Evolutionary conservation across 176 grass and related monocot species (phyloP).

Genomic region (Themeda triandra): DNA sequence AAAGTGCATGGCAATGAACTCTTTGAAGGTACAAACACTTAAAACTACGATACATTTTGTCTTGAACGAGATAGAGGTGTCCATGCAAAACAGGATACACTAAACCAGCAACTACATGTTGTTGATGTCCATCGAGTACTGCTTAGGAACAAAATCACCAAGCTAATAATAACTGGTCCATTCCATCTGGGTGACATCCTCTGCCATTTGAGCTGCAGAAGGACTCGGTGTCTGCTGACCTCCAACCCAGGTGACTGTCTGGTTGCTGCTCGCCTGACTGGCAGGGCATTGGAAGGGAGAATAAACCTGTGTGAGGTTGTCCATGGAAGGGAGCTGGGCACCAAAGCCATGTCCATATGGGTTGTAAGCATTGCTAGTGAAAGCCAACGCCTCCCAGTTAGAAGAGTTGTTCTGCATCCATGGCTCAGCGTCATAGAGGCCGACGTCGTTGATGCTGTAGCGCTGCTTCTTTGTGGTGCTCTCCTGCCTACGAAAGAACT

Average conservation of each 20-base stretch:
- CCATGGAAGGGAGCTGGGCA: background rate
- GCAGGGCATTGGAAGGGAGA: background rate
- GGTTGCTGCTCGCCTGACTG: background rate
- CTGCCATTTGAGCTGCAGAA: no score
- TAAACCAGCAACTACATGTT: background rate
- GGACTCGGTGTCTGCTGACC: background rate
- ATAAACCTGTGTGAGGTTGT: background rate
- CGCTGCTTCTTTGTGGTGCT: background rate
- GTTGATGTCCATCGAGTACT: background rate
- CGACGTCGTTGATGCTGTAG: slow-evolving; percentile 19
- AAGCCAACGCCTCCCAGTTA: background rate
- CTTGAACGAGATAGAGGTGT: background rate
- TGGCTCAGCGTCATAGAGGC: background rate
- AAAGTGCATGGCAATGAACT: background rate
- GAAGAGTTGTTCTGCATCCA: background rate
- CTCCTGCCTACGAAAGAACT: slow-evolving; percentile 11
- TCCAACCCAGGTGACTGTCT: background rate
- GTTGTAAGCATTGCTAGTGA: background rate
- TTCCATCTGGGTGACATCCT: background rate
- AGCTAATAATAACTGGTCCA: background rate
- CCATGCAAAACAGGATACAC: background rate
- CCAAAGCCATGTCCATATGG: background rate
- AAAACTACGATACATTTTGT: background rate
- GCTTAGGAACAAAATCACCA: background rate
- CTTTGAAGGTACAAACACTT: background rate